phyloP scores from a whole-genome alignment of 2,329 filamentous ascomycete species.

The Penicillium sp. region DNA sequence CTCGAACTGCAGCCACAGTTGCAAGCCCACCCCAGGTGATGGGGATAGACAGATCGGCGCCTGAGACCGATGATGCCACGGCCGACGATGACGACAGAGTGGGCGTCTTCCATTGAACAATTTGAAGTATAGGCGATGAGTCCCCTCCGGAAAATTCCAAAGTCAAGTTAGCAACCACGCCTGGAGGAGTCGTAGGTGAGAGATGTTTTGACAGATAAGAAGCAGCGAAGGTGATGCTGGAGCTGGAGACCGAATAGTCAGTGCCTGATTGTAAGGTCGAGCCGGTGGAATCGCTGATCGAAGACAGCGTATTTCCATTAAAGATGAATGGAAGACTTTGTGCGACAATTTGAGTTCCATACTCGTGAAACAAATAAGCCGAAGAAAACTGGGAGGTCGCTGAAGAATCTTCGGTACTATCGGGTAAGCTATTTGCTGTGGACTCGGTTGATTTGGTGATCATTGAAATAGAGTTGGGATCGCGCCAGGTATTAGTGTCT shows the following conservation, averaged over 20 bases:
- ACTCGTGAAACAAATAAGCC: constrained; percentile 48
- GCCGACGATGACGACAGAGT: constrained; percentile 27
- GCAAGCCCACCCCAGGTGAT: constrained; percentile 53
- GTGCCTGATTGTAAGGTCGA: constrained; percentile 35
- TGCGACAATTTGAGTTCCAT: constrained; percentile 44
- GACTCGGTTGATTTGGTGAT: constrained; percentile 47
- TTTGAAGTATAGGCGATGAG: constrained; percentile 45
- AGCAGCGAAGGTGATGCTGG: constrained; percentile 49
- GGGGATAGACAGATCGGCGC: constrained; percentile 49
- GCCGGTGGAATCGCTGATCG: constrained; percentile 39
- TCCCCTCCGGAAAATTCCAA: constrained; percentile 53
- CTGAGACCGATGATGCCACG: constrained; percentile 32
- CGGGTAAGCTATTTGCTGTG: constrained; percentile 50
- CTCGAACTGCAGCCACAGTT: constrained; percentile 53
- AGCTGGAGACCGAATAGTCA: constrained; percentile 50
- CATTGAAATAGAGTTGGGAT: constrained; percentile 50
- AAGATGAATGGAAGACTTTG: constrained; percentile 51
- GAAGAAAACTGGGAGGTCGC: constrained; percentile 50
- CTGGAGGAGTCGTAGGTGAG: constrained; percentile 41
- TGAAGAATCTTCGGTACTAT: constrained; percentile 50
- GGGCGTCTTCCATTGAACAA: constrained; percentile 56
- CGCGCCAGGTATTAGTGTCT: constrained; percentile 49
- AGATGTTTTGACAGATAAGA: constrained; percentile 49
- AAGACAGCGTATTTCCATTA: constrained; percentile 54
- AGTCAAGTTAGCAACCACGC: constrained; percentile 52